These are phyloP conservation scores for Xerocomus brunneocitrinus DNA, from an alignment of 768 basidiomycete genomes.

Conservation along the genomic window DNA sequence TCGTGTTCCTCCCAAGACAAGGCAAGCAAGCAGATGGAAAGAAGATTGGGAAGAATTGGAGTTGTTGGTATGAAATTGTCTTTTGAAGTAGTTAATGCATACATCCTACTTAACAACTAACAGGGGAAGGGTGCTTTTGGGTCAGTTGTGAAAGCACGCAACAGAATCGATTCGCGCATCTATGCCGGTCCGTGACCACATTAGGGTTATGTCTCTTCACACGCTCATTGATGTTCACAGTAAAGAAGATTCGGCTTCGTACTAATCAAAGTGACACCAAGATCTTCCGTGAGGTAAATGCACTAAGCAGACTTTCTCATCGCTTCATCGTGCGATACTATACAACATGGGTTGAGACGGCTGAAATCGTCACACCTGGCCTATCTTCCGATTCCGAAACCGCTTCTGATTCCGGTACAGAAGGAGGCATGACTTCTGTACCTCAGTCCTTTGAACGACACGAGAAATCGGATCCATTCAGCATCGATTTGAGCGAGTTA, in stretches of 20 bases:
- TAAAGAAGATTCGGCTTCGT: slow-evolving; percentile 85
- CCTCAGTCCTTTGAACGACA: slow-evolving; percentile 40
- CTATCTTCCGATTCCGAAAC: slow-evolving; percentile 44
- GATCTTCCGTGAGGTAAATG: slow-evolving; percentile 89
- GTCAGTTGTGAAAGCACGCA: slow-evolving; percentile 91
- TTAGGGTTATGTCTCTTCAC: neutral
- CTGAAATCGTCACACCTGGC: slow-evolving; percentile 47
- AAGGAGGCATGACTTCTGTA: slow-evolving; percentile 54
- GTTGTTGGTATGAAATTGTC: slow-evolving; percentile 47
- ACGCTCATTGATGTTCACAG: slow-evolving; percentile 31
- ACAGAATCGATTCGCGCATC: slow-evolving; percentile 80
- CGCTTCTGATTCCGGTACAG: slow-evolving; percentile 34
- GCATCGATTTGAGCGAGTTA: slow-evolving; percentile 57
- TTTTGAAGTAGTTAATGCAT: neutral
- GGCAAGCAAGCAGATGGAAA: slow-evolving; percentile 77
- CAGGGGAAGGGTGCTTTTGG: slow-evolving; percentile 90
- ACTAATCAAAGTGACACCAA: slow-evolving; percentile 76
- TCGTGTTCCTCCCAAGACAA: slow-evolving; percentile 32
- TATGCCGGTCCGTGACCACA: slow-evolving; percentile 58
- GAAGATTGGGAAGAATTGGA: slow-evolving; percentile 95
- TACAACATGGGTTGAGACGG: slow-evolving; percentile 84
- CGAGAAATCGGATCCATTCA: slow-evolving; percentile 55
- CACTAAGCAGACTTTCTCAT: slow-evolving; percentile 82
- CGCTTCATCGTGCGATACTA: slow-evolving; percentile 90
- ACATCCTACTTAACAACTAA: neutral